Evolutionary conservation across 2,329 filamentous ascomycete genomes (phyloP).

Genomic region (Ophiostoma sp.): DNA sequence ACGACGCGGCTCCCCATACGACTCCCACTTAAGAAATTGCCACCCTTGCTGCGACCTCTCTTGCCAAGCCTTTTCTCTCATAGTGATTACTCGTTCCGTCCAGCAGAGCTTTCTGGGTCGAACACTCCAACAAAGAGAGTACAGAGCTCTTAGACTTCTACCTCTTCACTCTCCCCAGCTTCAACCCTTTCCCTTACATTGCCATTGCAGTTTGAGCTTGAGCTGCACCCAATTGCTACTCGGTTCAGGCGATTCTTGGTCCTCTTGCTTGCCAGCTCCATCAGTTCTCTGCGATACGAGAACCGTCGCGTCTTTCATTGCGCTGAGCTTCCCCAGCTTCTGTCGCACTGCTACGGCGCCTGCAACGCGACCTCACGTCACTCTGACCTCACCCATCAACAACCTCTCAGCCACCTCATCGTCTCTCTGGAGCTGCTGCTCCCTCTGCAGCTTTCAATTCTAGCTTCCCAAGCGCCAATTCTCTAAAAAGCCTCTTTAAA

Average conservation of each 20-base stretch:
- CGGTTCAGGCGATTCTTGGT: not conserved
- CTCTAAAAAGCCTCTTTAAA: not conserved
- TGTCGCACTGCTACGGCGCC: conserved; percentile 14
- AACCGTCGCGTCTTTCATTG: not conserved
- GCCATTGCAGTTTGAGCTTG: not conserved
- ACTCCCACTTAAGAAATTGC: not conserved
- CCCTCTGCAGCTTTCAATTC: not conserved
- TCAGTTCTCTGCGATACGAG: not conserved
- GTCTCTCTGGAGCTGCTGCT: not conserved
- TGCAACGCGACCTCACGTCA: not conserved
- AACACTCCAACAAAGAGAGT: not conserved
- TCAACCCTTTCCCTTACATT: not conserved
- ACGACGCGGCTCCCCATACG: conserved; percentile 7
- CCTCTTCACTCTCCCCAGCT: not conserved
- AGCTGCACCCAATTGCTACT: not conserved
- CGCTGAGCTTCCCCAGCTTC: conserved; percentile 15
- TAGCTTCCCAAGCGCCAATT: conserved; percentile 5
- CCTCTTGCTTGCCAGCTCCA: not conserved
- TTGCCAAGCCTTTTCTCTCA: not conserved
- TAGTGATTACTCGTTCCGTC: not conserved
- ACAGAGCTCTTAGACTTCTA: not conserved
- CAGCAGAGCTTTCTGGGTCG: conserved; percentile 12
- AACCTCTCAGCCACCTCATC: not conserved
- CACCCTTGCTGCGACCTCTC: conserved; percentile 8
- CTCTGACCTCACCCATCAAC: not conserved